These are phyloP conservation scores for Conoideocrella luteorostrata DNA, from an alignment of 2,329 filamentous ascomycete genomes.

Conservation along the genomic window DNA sequence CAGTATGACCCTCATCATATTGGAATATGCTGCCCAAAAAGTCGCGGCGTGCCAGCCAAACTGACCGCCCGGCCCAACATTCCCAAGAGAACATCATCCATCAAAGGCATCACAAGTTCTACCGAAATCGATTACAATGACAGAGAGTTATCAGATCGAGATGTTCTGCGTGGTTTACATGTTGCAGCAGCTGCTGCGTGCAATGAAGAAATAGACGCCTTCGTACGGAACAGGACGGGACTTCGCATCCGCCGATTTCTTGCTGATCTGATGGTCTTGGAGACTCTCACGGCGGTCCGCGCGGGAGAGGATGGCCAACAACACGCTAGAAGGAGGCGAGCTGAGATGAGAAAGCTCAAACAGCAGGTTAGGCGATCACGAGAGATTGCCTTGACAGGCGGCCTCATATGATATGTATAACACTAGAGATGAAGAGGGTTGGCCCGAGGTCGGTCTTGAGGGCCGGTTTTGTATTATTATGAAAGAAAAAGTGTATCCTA, in stretches of 20 bases:
- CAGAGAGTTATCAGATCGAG: slow-evolving; percentile 37
- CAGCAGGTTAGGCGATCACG: slow-evolving; percentile 28
- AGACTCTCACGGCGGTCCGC: slow-evolving; percentile 32
- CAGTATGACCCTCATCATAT: slow-evolving; percentile 15
- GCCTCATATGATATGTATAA: slow-evolving; percentile 12
- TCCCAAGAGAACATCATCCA: slow-evolving; percentile 29
- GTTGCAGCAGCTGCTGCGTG: slow-evolving; percentile 51
- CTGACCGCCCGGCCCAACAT: slow-evolving; percentile 26
- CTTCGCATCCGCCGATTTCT: slow-evolving; percentile 48
- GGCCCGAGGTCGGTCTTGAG: no score
- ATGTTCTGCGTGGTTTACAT: slow-evolving; percentile 48
- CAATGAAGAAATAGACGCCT: slow-evolving; percentile 46
- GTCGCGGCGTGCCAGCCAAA: slow-evolving; percentile 18
- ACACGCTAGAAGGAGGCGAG: slow-evolving; percentile 21
- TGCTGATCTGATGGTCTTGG: slow-evolving; percentile 46
- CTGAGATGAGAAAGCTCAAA: slow-evolving; percentile 29
- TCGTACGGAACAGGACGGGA: slow-evolving; percentile 46
- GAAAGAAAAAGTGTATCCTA: slow-evolving; percentile 6
- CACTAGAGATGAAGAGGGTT: no score
- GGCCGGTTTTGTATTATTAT: slow-evolving; percentile 9
- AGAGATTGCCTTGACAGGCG: slow-evolving; percentile 15
- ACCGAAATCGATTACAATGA: slow-evolving; percentile 26
- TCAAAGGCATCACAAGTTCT: slow-evolving; percentile 17
- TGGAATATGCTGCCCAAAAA: slow-evolving; percentile 20
- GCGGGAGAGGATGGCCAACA: slow-evolving; percentile 18